Base-by-base conservation (phyloP, 495 filamentous ascomycete species). In the Talaromyces stipitatus region DNA sequence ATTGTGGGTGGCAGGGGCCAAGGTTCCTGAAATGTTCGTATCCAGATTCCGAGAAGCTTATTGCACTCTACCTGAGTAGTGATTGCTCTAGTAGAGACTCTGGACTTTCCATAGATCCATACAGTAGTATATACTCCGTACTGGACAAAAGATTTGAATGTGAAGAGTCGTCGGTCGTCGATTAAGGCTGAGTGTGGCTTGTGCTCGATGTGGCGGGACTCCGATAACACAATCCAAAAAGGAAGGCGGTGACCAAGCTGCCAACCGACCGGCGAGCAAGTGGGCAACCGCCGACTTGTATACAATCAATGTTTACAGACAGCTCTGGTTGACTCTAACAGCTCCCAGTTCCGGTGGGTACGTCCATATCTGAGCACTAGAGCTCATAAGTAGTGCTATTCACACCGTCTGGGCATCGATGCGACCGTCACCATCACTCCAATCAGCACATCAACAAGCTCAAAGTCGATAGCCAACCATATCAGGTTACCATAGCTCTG, bases 201-300 rank as follows among this genome's bases (percentile, higher is more conserved):
- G 10, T 48, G 22, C 20, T 26, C 45, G 14, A 8, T 48, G 45
- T 48, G 45, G 45, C 45, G 10, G 20, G 45, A 9, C 1, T 18
- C 22, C 9, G 24, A 47, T 23, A 22, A 26, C 20, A 8, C 18
- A 47, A 46, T 3, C 45, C 20, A 20, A 48, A 48, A 26, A 11
- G 45, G 45, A 48, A 48, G 24, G 45, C 45, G 45, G 45, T 48
- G 45, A 20, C 20, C 45, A n/a, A 48, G 45, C 45, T 48, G 45
- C 45, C 30, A 12, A 33, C 12, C 12, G 30, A n/a, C n/a, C 30
- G 30, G 23, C 45, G 16, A 46, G 3, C 45, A 26, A 48, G 45
- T 10, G 14, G 45, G 45, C 45, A 48, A 18, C 24, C 20, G 36
- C 36, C 36, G n/a, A n/a, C n/a, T n/a, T n/a, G n/a, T 41, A 38